Conservation (phyloP, 257 asterid genomes). For the Capsicum baccatum region DNA sequence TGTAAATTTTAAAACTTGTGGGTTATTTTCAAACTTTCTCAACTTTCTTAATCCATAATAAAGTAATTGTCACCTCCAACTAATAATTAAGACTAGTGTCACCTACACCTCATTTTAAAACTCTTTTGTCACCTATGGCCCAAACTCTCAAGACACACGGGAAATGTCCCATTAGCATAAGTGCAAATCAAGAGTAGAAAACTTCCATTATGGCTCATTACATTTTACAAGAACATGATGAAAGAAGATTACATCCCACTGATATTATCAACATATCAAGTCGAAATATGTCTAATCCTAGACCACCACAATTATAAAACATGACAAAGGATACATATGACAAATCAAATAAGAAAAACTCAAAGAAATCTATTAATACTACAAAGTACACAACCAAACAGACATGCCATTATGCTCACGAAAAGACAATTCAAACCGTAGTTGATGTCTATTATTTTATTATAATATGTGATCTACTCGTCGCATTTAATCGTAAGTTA, state of each 20-base stretch:
- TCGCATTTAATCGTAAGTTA: background rate
- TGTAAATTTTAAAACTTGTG: too few relatives aligned
- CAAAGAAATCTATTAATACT: background rate
- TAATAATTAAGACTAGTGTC: too few relatives aligned
- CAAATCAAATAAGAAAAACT: background rate
- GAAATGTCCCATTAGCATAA: background rate
- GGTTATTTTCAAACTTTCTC: too few relatives aligned
- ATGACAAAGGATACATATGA: constrained; percentile 3
- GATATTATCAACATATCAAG: constrained; percentile 18
- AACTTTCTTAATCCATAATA: too few relatives aligned
- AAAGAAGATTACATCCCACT: constrained; percentile 6
- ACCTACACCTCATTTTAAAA: too few relatives aligned
- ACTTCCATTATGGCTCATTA: background rate
- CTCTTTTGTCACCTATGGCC: too few relatives aligned
- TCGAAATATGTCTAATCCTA: constrained; percentile 17
- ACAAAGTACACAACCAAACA: background rate
- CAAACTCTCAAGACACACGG: background rate
- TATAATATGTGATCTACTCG: background rate
- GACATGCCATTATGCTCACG: background rate
- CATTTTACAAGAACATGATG: constrained; percentile 5
- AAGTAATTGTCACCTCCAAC: too few relatives aligned
- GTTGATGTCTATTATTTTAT: constrained; percentile 23
- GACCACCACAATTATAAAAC: background rate
- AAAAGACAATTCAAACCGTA: background rate
- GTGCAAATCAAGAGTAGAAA: background rate